Evolutionary conservation across 495 filamentous ascomycete genomes (phyloP), one percentile per base, ranked within the genome.

Genomic region (Poronia punctata): DNA sequence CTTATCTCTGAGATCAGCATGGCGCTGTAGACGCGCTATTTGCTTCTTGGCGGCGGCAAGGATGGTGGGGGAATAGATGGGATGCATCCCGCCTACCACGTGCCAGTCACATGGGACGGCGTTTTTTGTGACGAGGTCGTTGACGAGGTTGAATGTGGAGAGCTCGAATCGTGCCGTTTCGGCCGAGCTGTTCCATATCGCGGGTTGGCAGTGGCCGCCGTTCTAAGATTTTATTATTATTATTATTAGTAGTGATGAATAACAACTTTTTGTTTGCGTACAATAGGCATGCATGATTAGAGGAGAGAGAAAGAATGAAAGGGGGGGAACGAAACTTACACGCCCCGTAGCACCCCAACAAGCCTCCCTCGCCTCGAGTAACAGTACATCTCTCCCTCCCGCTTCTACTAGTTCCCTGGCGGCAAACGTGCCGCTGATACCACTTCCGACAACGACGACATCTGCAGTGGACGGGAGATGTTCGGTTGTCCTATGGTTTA

Each of bases 261-360:
- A 10, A n/a, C 4, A 14, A 3, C 10, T 29, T n/a, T n/a, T 29
- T 4, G 3, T 29, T 29, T 4, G 27, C 10, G 23, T 25, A 11
- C 11, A 5, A 11, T 6, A 25, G 6, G 23, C 4, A 29, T 29
- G 15, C 3, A n/a, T 10, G 27, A 5, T 11, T 5, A 11, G 15
- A 29, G 4, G 27, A 29, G 10, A 17, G 31, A 18, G 17, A 24
- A 32, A 32, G 29, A 37, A 37, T 14, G 11, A 8, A 35, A 14
- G 22, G 18, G 11, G 12, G n/a, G 24, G 7, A 27, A 7, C 24
- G 24, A n/a, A 3, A 64, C 67, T 56, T 35, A 78, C 75, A 42
- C 86, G 66, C 0, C 87, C 86, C 1, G 87, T 92, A n/a, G 86
- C 87, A 10, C 87, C 86, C 64, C 72, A 86, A 53, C 83, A 88